Base-by-base conservation (phyloP, 352 stramenopile genomes). In the Albugo candida region DNA sequence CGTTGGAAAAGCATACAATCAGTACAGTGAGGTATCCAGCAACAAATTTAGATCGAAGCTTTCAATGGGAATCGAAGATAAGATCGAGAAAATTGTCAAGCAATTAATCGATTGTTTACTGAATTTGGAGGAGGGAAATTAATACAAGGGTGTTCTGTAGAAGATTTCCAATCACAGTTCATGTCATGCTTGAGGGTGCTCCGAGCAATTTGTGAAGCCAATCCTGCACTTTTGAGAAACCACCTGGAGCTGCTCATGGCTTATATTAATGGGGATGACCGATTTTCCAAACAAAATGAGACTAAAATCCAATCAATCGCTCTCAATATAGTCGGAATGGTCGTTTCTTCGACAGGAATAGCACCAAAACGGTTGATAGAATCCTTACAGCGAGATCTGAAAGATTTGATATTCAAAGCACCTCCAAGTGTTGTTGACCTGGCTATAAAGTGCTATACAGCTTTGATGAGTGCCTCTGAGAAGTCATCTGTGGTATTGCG, bases 401-500 rank as follows among this genome's bases (percentile, higher is more conserved):
- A 71, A 39, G 36, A 55, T 11, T 46, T 92, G 16, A 54, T 92
- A 13, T 61, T 81, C 20, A 46, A 60, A 4, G 67, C 76, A 13
- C 66, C 74, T n/a, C 79, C 79, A n/a, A 87, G 78, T 45, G 77
- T 92, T 43, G 79, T 92, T 18, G 67, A 64, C 37, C 70, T 73
- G 11, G 83, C 72, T 52, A 62, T 92, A 48, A 62, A 76, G 37
- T 92, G 77, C 38, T 60, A 89, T 11, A 66, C 72, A 18, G 72
- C 63, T 4, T 60, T 92, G 18, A 62, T 65, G 4, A 55, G 21
- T 13, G 53, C 47, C 14, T 67, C 59, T 8, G 77, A 64, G 13
- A 79, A 64, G 18, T 49, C 58, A 0, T 67, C 69, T 18, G 41
- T 53, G 2, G 13, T 80, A 18, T 50, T 92, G 5, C 57, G 81